phyloP scores from a whole-genome alignment of 2,329 filamentous ascomycete species.

The Scedosporium dehoogii region DNA sequence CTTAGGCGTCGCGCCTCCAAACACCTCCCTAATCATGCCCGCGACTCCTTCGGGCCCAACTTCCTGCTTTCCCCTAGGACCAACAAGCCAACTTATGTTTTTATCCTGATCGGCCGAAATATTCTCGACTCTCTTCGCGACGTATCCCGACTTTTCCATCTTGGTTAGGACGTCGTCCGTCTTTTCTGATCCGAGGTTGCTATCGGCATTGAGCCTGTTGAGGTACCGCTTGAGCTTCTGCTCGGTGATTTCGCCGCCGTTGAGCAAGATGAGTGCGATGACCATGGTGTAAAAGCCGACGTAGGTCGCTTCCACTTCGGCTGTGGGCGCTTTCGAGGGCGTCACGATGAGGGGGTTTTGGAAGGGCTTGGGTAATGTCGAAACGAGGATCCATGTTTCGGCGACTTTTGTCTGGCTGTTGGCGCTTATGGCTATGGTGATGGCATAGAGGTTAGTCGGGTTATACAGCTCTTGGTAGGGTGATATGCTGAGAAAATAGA shows the following conservation, averaged over 20 bases:
- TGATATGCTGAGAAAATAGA: not conserved
- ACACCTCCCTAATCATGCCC: constrained; percentile 55
- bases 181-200: constrained; percentile 63
- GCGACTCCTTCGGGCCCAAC: constrained; percentile 68
- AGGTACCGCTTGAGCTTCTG: constrained; percentile 70
- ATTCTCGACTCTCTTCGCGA: constrained; percentile 63
- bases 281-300: constrained; percentile 71
- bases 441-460: not conserved
- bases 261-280: constrained; percentile 66
- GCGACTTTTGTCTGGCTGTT: constrained; percentile 45
- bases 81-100: constrained; percentile 70
- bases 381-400: constrained; percentile 69
- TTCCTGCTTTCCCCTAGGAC: constrained; percentile 77
- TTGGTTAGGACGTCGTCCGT: constrained; percentile 66
- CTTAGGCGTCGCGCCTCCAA: constrained; percentile 42
- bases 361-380: constrained; percentile 58
- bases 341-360: constrained; percentile 56
- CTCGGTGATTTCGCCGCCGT: constrained; percentile 64
- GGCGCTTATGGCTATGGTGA: constrained; percentile 26
- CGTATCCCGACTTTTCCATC: constrained; percentile 74
- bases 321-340: constrained; percentile 56
- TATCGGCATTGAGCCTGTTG: constrained; percentile 62
- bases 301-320: constrained; percentile 67
- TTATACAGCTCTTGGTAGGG: not conserved
- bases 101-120: constrained; percentile 57